These are phyloP conservation scores for Rosa multiflora DNA, from an alignment of 306 rosid genomes.

Conservation along the genomic window DNA sequence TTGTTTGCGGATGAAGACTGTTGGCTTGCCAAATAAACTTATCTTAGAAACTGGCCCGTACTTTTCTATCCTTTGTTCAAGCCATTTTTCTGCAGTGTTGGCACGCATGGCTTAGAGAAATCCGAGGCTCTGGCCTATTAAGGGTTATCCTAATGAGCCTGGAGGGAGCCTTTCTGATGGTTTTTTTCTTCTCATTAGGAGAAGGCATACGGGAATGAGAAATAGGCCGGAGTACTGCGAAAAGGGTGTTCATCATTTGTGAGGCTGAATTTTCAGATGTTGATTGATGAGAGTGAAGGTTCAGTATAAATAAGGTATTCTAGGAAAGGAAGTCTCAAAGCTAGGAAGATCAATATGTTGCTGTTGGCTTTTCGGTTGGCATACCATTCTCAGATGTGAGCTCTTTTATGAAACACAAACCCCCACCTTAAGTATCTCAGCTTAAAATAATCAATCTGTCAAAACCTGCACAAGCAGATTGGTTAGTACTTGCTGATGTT, in stretches of 20 bases:
- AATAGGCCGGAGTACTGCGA: slow-evolving; percentile 29
- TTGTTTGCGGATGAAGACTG: slow-evolving; percentile 67
- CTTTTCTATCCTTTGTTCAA: slow-evolving; percentile 43
- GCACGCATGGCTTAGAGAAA: slow-evolving; percentile 56
- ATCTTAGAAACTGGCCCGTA: slow-evolving; percentile 74
- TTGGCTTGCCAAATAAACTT: slow-evolving; percentile 66
- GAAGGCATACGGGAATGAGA: slow-evolving; percentile 42
- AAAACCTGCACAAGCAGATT: too few relatives aligned
- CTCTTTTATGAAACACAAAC: neutral
- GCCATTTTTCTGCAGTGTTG: slow-evolving; percentile 68
- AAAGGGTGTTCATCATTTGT: slow-evolving; percentile 34
- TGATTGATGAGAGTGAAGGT: neutral
- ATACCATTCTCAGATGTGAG: neutral
- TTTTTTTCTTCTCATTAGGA: slow-evolving; percentile 36
- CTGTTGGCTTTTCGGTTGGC: neutral
- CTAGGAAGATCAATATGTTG: neutral
- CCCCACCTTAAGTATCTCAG: neutral
- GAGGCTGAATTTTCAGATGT: neutral
- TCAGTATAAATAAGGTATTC: neutral
- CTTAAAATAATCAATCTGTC: neutral
- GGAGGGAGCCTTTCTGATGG: slow-evolving; percentile 54
- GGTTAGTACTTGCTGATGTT: too few relatives aligned
- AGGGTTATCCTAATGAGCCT: slow-evolving; percentile 67
- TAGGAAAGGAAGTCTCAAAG: neutral
- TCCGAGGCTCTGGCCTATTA: slow-evolving; percentile 61